Evolutionary conservation across 2,329 filamentous ascomycete species (phyloP).

Genomic region (Phialophora verrucosa): DNA sequence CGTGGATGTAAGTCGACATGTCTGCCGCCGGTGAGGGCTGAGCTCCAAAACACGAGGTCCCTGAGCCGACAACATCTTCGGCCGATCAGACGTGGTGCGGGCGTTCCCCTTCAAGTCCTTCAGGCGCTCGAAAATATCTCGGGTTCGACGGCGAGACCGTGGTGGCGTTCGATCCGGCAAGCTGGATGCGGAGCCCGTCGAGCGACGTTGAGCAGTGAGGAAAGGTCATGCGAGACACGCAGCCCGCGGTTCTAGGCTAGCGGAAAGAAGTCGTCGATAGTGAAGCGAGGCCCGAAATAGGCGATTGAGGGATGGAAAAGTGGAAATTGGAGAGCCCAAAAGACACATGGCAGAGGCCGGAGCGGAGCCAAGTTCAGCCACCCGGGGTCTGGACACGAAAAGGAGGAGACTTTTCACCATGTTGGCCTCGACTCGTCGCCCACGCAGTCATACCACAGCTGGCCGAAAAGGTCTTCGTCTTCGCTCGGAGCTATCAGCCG

Average conservation of each 20-base stretch:
- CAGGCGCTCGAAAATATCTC: neutral
- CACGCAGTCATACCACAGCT: neutral
- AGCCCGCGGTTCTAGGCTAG: neutral
- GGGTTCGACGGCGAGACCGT: constrained; percentile 11
- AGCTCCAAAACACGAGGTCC: neutral
- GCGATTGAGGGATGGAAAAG: neutral
- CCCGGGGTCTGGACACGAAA: neutral
- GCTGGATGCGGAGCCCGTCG: constrained; percentile 14
- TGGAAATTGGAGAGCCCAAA: constrained; percentile 10
- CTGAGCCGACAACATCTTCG: neutral
- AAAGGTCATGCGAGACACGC: constrained; percentile 7
- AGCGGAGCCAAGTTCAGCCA: neutral
- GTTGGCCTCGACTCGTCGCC: neutral
- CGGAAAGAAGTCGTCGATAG: neutral
- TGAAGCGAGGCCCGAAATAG: neutral
- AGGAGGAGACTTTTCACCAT: neutral
- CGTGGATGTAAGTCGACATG: neutral
- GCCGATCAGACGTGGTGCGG: neutral
- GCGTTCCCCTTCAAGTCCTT: neutral
- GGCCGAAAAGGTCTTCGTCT: neutral
- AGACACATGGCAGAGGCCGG: neutral
- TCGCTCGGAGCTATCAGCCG: neutral
- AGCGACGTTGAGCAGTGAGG: neutral
- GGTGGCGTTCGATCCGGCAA: constrained; percentile 10
- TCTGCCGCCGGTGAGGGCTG: neutral